Evolutionary conservation across 306 rosid species (phyloP).

Genomic region (Cicer yamashitae): DNA sequence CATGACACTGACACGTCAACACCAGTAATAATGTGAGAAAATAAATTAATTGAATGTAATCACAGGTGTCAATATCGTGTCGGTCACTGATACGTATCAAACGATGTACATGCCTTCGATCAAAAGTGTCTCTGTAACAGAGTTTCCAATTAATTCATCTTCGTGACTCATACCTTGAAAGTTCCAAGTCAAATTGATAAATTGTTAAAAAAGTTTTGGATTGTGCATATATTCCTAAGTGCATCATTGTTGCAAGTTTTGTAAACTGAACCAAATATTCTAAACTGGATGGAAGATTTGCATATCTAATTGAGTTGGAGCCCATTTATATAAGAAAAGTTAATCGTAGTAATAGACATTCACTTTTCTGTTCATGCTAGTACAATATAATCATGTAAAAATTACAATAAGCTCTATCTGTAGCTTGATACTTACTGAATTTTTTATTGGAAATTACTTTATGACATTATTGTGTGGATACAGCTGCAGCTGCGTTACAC

Average conservation of each 20-base stretch:
- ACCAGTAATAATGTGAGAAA: no score
- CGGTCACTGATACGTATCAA: no score
- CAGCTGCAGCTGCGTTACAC: slow-evolving; percentile 65
- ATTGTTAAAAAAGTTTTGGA: slow-evolving; percentile 26
- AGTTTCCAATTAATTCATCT: slow-evolving; percentile 9
- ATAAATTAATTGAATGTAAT: no score
- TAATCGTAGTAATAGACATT: slow-evolving; percentile 11
- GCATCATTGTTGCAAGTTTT: slow-evolving; percentile 15
- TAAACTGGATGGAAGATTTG: slow-evolving; percentile 21
- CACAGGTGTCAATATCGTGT: no score
- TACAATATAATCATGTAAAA: not conserved
- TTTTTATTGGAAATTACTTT: slow-evolving; percentile 41
- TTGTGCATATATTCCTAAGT: slow-evolving; percentile 6
- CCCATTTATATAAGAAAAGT: slow-evolving; percentile 19
- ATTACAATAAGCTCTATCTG: slow-evolving; percentile 1
- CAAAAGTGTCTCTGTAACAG: no score
- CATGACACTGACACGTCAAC: no score
- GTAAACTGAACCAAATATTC: slow-evolving; percentile 13
- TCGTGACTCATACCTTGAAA: not conserved
- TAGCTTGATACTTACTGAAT: slow-evolving; percentile 4
- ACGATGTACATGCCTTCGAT: no score
- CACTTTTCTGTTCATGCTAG: slow-evolving; percentile 19
- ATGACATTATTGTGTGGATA: slow-evolving; percentile 42
- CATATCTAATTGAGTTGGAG: slow-evolving; percentile 15
- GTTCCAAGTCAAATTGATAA: slow-evolving; percentile 25